Conservation (phyloP, 768 basidiomycete species). For the Collybia nuda region DNA sequence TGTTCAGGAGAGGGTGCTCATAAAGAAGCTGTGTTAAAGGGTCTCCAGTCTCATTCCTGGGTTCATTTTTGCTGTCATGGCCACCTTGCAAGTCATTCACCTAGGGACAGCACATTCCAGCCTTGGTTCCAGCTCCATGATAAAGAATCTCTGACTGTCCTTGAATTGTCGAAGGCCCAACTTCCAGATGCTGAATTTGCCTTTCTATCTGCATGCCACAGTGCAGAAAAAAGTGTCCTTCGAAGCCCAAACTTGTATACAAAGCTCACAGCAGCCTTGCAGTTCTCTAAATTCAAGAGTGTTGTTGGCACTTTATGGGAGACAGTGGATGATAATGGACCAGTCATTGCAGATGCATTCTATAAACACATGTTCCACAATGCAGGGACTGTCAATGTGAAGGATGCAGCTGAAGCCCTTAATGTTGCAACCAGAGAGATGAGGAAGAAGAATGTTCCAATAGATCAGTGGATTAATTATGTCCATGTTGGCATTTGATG, state of each 20-base stretch:
- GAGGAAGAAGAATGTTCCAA: no score
- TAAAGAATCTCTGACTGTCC: background rate
- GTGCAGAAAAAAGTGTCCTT: background rate
- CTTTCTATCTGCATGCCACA: background rate
- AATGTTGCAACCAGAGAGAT: no score
- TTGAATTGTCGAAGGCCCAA: background rate
- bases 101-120: background rate
- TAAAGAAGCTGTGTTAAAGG: background rate
- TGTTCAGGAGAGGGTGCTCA: background rate
- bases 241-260: conserved; percentile 9
- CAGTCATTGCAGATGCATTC: background rate
- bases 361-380: background rate
- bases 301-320: conserved; percentile 15
- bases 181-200: conserved; percentile 1
- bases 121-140: background rate
- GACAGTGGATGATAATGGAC: background rate
- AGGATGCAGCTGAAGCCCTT: no score
- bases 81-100: background rate
- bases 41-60: background rate
- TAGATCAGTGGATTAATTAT: no score
- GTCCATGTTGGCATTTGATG: no score
- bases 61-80: conserved; percentile 1
- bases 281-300: conserved; percentile 14
- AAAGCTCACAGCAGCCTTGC: conserved; percentile 12
- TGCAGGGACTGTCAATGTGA: no score